Conservation (phyloP, 169 alveolate species). For the Cryptosporidium sp. region DNA sequence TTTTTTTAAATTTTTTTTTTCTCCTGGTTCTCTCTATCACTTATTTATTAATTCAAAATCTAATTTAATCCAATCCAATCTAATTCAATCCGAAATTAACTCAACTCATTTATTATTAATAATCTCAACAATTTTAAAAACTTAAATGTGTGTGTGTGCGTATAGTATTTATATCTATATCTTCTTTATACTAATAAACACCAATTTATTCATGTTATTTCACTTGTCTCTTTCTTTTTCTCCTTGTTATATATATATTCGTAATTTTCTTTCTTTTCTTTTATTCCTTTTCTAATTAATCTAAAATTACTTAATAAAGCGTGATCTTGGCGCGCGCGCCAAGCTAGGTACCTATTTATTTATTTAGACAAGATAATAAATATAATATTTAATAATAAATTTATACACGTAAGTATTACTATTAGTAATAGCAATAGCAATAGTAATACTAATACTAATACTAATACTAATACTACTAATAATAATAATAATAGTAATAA, state of each 20-base stretch:
- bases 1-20: background rate
- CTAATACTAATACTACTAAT: background rate
- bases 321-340: constrained; percentile 35
- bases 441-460: too few relatives aligned
- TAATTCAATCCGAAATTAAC: background rate
- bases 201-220: background rate
- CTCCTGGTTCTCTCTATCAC: too few relatives aligned
- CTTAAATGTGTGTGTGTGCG: too few relatives aligned
- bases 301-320: background rate
- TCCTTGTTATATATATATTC: background rate
- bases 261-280: too few relatives aligned
- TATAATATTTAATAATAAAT: background rate
- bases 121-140: background rate
- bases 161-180: too few relatives aligned
- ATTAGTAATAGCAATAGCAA: background rate
- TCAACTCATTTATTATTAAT: background rate
- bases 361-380: background rate
- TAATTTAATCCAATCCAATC: too few relatives aligned
- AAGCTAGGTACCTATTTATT: background rate
- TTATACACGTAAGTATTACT: background rate
- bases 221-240: background rate
- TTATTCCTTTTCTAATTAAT: background rate
- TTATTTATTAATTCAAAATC: background rate
- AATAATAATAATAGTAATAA: background rate
- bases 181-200: too few relatives aligned